phyloP scores from a whole-genome alignment of 1,139 yeast genomes.

The Candida anutae region DNA sequence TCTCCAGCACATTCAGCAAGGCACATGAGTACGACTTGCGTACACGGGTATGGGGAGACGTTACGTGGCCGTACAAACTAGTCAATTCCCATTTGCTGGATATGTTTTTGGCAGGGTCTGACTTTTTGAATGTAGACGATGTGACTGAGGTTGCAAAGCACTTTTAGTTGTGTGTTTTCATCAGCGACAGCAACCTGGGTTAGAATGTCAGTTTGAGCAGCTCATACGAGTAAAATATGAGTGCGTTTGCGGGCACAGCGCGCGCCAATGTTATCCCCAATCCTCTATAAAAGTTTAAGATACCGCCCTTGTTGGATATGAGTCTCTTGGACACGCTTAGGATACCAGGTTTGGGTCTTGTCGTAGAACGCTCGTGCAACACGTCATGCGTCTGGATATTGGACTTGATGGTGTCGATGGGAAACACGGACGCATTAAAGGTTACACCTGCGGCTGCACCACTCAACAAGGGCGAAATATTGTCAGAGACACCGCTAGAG shows the following conservation, averaged over 20 bases:
- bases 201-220: conserved; percentile 40
- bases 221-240: conserved; percentile 77
- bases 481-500: conserved; percentile 15
- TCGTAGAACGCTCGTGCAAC: conserved; percentile 3
- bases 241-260: conserved; percentile 86
- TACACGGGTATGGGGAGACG: conserved; percentile 39
- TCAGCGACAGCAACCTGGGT: too few species aligned
- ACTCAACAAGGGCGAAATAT: conserved; percentile 53
- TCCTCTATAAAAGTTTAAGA: conserved; percentile 73
- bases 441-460: conserved; percentile 86
- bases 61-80: conserved; percentile 29
- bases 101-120: conserved; percentile 23
- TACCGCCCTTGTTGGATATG: conserved; percentile 41
- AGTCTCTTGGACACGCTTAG: conserved; percentile 22
- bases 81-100: conserved; percentile 22
- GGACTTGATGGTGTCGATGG: conserved; percentile 86
- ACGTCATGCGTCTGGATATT: conserved; percentile 66
- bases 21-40: conserved; percentile 32
- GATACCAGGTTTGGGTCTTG: conserved; percentile 16
- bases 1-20: conserved; percentile 15
- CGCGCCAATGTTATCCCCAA: conserved; percentile 74
- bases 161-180: too few species aligned
- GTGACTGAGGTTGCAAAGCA: conserved; percentile 17
- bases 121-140: conserved; percentile 35
- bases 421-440: conserved; percentile 74